Evolutionary conservation across 768 basidiomycete species (phyloP), one percentile per base, ranked within the genome.

Genomic region (Tulasnella sp.): DNA sequence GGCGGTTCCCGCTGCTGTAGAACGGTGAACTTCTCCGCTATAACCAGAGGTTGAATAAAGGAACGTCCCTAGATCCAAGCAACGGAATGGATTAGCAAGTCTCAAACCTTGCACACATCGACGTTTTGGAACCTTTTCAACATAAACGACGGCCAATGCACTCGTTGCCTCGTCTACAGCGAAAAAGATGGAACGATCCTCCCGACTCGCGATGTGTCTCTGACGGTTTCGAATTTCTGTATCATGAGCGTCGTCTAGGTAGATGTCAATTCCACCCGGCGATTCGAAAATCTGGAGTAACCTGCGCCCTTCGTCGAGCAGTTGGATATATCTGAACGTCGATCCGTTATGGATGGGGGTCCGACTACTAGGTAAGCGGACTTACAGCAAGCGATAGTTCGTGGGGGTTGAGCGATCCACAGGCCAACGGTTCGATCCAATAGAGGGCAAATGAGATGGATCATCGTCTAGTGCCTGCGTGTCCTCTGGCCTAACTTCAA

Each of bases 91-190:
- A 44, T 44, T 18, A 27, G 39, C 44, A 14, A 44, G n/a, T n/a
- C n/a, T n/a, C n/a, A n/a, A n/a, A n/a, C n/a, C n/a, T n/a, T n/a
- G n/a, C n/a, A n/a, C n/a, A n/a, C n/a, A n/a, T n/a, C n/a, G n/a
- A n/a, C n/a, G n/a, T n/a, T n/a, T n/a, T n/a, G n/a, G n/a, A n/a
- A 77, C 76, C 48, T 62, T 27, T 16, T 39, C 76, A n/a, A 77
- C 58, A 39, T 68, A 62, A 24, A 46, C 56, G 27, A 77, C 38
- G 0, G 87, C 87, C 27, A 91, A 81, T 83, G 88, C 86, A 3
- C 88, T 86, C 80, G 87, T 89, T 12, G 84, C 82, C 81, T 91
- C 90, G 72, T 91, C 89, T 79, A 87, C 90, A 0, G 90, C 86
- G 6, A 91, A 77, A 9, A 88, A n/a, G 71, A 68, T 31, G 31